Base-by-base conservation (phyloP, 352 stramenopile species). In the Peronospora destructor region DNA sequence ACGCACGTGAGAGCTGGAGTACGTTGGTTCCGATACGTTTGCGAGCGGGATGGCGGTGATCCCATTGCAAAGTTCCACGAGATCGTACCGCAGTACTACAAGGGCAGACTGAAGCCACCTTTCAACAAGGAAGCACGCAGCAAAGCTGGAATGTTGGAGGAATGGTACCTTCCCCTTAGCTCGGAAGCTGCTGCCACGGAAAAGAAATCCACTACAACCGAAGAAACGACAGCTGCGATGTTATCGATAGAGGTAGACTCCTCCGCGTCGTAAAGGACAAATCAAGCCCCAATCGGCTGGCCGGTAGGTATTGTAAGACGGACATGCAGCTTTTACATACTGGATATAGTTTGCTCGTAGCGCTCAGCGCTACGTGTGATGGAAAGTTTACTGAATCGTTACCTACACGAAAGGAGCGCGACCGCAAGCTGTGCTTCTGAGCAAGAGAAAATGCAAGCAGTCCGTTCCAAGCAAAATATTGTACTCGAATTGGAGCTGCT, bases 231-330 rank as follows among this genome's bases (percentile, higher is more conserved):
- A 40, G 42, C 35, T 25, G 55, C 50, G 19, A 58, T 61, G 8
- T 57, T 33, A 6, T 44, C 32, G 11, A 53, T 56, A n/a, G 53
- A 56, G 13, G 34, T 59, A 14, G 38, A 59, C 12, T 29, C 37
- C 28, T 99, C 54, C 95, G 97, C 23, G 99, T 85, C 67, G 97
- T 98, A 80, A 91, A 96, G 10, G 73, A n/a, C n/a, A n/a, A n/a
- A n/a, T n/a, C n/a, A n/a, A n/a, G n/a, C n/a, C n/a, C n/a, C n/a
- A n/a, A n/a, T n/a, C n/a, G n/a, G n/a, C n/a, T n/a, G n/a, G n/a
- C n/a, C n/a, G n/a, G n/a, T n/a, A n/a, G n/a, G n/a, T n/a, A n/a
- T n/a, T n/a, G n/a, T n/a, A n/a, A n/a, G n/a, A n/a, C n/a, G n/a
- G n/a, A n/a, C n/a, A n/a, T n/a, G n/a, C n/a, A n/a, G n/a, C n/a